Base-by-base conservation (phyloP, 495 filamentous ascomycete genomes). In the Podospora comata region DNA sequence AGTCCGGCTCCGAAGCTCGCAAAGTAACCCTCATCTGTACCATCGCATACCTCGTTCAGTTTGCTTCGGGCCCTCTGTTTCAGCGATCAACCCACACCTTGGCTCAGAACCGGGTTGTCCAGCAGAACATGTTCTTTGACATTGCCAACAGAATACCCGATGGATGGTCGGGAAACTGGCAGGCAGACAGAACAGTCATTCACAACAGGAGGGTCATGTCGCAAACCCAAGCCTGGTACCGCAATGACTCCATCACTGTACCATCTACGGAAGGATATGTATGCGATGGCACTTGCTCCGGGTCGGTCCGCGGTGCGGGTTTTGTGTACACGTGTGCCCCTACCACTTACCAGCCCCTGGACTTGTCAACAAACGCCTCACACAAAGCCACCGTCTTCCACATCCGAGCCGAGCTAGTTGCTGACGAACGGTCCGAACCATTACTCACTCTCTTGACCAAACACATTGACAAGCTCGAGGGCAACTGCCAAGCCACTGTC, bases 301-400 rank as follows among this genome's bases (percentile, higher is more conserved):
- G 69, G n/a, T 7, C 60, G 34, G 69, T 71, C 23, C 53, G 11
- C 18, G 69, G 65, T 26, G 69, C 69, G 2, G 69, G 69, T 13
- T 57, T 68, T 30, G 61, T n/a, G 30, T 60, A 67, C 56, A 30
- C 16, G 6, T 71, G 69, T 62, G 64, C 20, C 56, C 32, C 62
- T 5, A 71, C 32, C 11, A 16, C 26, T 0, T 20, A 11, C 2
- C 11, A 9, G 0, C 39, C 39, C 27, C 44, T 71, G 1, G 18
- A 61, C 2, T 9, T 71, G 11, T 62, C 30, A n/a, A 71, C 60
- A 55, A 26, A 68, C 62, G 48, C 56, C 55, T 19, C 13, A 28
- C 27, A 30, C 23, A 27, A 15, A 9, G 27, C 59, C 59, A 65
- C 69, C 9, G 69, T 71, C 13, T 71, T 71, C 44, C n/a, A 48